Evolutionary conservation across 169 alveolate species (phyloP).

Genomic region (Plasmodium relictum): DNA sequence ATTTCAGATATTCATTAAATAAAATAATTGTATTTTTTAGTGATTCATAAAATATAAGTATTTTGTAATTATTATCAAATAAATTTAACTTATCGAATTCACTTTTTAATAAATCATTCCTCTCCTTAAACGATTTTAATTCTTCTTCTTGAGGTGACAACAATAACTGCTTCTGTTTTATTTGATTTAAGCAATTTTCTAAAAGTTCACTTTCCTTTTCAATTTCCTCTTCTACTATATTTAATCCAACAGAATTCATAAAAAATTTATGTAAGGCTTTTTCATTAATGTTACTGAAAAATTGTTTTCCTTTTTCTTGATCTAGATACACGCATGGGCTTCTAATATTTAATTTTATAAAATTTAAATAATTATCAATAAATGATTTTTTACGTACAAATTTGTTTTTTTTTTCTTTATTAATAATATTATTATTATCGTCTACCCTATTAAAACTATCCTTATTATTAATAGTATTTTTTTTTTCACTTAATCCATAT

Average conservation of each 20-base stretch:
- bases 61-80: slow-evolving; percentile 80
- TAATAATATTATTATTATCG: background rate
- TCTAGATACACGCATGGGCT: slow-evolving; percentile 87
- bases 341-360: slow-evolving; percentile 76
- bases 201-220: slow-evolving; percentile 78
- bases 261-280: slow-evolving; percentile 81
- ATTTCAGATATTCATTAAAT: slow-evolving; percentile 78
- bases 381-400: slow-evolving; percentile 63
- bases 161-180: slow-evolving; percentile 80
- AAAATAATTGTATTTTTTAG: slow-evolving; percentile 76
- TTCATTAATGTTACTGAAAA: slow-evolving; percentile 81
- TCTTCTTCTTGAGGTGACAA: slow-evolving; percentile 81
- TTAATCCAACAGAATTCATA: slow-evolving; percentile 84
- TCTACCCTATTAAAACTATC: background rate
- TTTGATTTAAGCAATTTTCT: slow-evolving; percentile 78
- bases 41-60: slow-evolving; percentile 75
- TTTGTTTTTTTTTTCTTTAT: background rate
- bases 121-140: slow-evolving; percentile 70
- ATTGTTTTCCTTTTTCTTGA: slow-evolving; percentile 86
- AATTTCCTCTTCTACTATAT: slow-evolving; percentile 74
- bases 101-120: slow-evolving; percentile 75
- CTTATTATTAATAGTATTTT: background rate
- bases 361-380: slow-evolving; percentile 32
- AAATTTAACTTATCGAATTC: slow-evolving; percentile 79
- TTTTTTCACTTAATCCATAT: slow-evolving; percentile 36